A percentile compares a stretch with the other conserved stretches of the same genome.
These are phyloP conservation scores for Naegleria gruberi DNA, from an alignment of 208 protist species.

Conservation along the genomic window DNA sequence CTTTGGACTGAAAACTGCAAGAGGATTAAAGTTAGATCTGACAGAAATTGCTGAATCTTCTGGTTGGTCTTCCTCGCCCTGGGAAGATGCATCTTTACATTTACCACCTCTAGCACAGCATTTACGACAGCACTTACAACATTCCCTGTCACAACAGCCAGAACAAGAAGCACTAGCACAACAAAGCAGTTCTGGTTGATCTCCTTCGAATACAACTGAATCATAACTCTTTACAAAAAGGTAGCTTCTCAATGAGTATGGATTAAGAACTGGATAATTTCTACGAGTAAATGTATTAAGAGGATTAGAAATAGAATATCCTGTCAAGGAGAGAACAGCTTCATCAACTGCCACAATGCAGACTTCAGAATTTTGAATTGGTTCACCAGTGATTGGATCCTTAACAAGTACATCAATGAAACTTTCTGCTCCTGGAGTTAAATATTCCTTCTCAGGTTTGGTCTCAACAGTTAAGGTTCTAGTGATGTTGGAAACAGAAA, in stretches of 20 bases:
- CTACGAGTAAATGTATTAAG: not conserved
- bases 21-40: constrained; percentile 18
- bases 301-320: not conserved
- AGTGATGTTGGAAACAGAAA: not conserved
- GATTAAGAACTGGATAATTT: no score
- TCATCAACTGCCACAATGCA: not conserved
- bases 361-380: not conserved
- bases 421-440: not conserved
- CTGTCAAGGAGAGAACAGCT: not conserved
- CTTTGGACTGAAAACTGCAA: not conserved
- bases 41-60: not conserved
- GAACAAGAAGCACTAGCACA: no score
- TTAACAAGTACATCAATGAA: not conserved
- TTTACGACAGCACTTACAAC: no score
- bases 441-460: not conserved
- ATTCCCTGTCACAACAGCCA: no score
- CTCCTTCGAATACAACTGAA: not conserved
- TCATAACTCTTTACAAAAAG: not conserved
- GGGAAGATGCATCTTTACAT: no score
- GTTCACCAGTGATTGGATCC: not conserved
- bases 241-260: not conserved
- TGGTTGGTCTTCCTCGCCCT: not conserved
- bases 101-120: no score
- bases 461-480: not conserved
- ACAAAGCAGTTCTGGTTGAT: not conserved